These are phyloP conservation scores for Cymbidium sinense DNA, from an alignment of 106 monocot species.

Conservation along the genomic window DNA sequence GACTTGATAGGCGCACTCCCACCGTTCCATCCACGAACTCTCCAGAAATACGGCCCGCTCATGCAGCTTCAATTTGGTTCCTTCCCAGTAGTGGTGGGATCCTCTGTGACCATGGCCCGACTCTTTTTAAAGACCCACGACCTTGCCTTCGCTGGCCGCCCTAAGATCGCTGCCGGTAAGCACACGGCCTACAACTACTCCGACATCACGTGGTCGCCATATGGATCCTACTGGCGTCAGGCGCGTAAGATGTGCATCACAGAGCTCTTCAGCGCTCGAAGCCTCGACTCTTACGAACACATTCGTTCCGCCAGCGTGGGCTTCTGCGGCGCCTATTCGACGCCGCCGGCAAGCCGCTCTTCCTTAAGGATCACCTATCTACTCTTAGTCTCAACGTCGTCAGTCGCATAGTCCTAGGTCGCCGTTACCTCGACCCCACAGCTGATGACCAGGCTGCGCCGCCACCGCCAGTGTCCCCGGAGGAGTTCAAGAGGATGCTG, in stretches of 20 bases:
- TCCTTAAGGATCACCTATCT: slow-evolving; percentile 34
- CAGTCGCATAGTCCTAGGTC: slow-evolving; percentile 26
- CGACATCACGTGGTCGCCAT: slow-evolving; percentile 33
- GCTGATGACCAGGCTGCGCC: slow-evolving; percentile 5
- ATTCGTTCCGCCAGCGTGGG: slow-evolving; percentile 20
- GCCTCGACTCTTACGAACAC: slow-evolving; percentile 27
- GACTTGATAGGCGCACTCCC: slow-evolving; percentile 50
- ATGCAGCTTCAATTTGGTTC: slow-evolving; percentile 46
- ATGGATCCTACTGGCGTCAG: slow-evolving; percentile 46
- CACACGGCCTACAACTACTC: slow-evolving; percentile 35
- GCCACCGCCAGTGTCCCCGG: slow-evolving; percentile 34
- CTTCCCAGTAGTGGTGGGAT: slow-evolving; percentile 35
- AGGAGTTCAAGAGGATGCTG: slow-evolving; percentile 78
- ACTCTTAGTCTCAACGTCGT: slow-evolving; percentile 60
- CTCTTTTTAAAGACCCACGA: slow-evolving; percentile 51
- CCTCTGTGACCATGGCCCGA: slow-evolving; percentile 34
- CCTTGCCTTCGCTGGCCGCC: slow-evolving; percentile 37
- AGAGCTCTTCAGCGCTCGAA: slow-evolving; percentile 32
- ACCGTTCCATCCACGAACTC: slow-evolving; percentile 45
- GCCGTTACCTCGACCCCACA: slow-evolving; percentile 17
- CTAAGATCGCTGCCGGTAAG: slow-evolving; percentile 44
- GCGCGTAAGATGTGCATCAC: slow-evolving; percentile 36
- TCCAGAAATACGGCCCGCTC: slow-evolving; percentile 43
- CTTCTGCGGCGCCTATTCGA: slow-evolving; percentile 24
- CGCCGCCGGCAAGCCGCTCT: not conserved